phyloP scores from a whole-genome alignment of 2,329 filamentous ascomycete species.

The Colletotrichum simmondsii region DNA sequence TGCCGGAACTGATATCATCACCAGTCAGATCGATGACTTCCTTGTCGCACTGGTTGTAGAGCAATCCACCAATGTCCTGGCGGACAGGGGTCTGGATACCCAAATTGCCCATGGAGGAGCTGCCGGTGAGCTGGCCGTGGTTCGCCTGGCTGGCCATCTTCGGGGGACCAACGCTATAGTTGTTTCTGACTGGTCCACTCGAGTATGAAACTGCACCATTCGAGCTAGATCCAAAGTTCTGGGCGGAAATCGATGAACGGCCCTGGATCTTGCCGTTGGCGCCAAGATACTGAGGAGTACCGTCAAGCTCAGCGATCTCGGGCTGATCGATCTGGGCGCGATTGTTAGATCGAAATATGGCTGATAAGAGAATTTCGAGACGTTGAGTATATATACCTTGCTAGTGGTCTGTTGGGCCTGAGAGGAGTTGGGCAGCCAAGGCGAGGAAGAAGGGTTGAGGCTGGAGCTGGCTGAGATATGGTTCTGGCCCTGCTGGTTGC shows the following conservation, averaged over 20 bases:
- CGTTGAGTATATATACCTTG: not conserved
- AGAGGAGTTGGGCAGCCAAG: constrained; percentile 24
- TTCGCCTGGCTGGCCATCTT: not conserved
- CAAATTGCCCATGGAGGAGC: constrained; percentile 23
- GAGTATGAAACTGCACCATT: not conserved
- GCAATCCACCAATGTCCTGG: not conserved
- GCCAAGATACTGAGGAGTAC: not conserved
- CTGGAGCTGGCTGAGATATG: not conserved
- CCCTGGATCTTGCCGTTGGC: not conserved
- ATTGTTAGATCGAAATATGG: not conserved
- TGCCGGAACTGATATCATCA: constrained; percentile 6
- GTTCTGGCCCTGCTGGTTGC: not conserved
- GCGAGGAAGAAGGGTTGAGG: constrained; percentile 29
- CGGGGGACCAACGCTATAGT: not conserved
- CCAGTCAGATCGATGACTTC: not conserved
- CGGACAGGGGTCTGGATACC: not conserved
- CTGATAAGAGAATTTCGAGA: not conserved
- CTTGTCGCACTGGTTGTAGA: not conserved
- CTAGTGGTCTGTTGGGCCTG: not conserved
- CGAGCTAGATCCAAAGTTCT: not conserved
- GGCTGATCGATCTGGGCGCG: not conserved
- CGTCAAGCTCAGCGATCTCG: constrained; percentile 5
- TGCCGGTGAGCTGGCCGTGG: constrained; percentile 16
- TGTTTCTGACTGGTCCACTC: not conserved
- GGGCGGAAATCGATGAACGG: not conserved